Conservation (phyloP, 805 yeast genomes). For the Ogataea parapolymorpha region DNA sequence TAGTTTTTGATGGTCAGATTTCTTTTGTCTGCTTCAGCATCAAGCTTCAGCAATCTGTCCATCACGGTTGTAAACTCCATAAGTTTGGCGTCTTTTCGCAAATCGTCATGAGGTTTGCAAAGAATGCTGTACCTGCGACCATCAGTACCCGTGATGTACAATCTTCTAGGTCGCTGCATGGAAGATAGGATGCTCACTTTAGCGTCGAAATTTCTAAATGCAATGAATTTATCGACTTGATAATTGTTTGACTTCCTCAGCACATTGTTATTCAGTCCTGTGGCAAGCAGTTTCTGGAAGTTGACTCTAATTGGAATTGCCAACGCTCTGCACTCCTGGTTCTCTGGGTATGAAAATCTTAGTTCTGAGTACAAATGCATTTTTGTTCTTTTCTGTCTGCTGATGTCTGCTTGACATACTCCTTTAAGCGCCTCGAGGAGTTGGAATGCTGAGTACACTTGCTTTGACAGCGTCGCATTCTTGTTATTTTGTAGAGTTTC, state of each 20-base stretch:
- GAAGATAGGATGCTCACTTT: constrained; percentile 72
- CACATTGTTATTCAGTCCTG: constrained; percentile 41
- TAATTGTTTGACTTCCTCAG: constrained; percentile 24
- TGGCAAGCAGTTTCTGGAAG: constrained; percentile 62
- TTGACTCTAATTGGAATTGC: constrained; percentile 75
- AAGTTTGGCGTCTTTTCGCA: constrained; percentile 90
- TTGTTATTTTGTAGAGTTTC: constrained; percentile 28
- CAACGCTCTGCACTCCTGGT: constrained; percentile 36
- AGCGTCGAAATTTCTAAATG: constrained; percentile 63
- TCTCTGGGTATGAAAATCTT: constrained; percentile 31
- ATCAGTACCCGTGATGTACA: constrained; percentile 74
- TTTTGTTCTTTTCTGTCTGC: constrained; percentile 33
- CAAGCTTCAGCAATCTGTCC: constrained; percentile 64
- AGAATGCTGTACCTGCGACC: constrained; percentile 70
- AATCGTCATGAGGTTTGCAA: constrained; percentile 86
- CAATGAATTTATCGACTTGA: constrained; percentile 32
- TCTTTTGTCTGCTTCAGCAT: constrained; percentile 71
- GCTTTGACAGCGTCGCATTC: constrained; percentile 15
- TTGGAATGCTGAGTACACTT: constrained; percentile 30
- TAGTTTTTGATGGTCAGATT: constrained; percentile 71
- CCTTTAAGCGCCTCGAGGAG: constrained; percentile 42
- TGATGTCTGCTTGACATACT: constrained; percentile 40
- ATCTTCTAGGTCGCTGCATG: constrained; percentile 80
- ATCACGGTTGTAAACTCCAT: constrained; percentile 89
- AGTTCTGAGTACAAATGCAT: constrained; percentile 42